Evolutionary conservation across 495 filamentous ascomycete species (phyloP).

Genomic region (Sphaerosporella brunnea): DNA sequence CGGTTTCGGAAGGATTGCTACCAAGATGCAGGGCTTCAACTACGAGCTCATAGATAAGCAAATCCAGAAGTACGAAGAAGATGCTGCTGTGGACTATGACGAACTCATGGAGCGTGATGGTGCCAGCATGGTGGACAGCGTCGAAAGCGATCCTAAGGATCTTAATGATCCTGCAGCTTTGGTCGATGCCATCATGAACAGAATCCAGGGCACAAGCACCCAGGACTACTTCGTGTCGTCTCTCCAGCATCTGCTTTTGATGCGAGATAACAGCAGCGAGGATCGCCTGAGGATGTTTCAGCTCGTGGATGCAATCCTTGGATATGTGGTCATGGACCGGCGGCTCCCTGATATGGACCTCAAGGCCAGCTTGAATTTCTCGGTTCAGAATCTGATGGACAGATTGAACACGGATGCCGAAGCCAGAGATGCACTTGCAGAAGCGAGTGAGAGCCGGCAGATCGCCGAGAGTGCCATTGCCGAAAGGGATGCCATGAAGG

Average conservation of each 20-base stretch:
- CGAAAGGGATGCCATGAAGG: conserved; percentile 87
- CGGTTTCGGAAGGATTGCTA: conserved; percentile 83
- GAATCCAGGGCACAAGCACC: conserved; percentile 61
- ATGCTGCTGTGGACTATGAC: conserved; percentile 95
- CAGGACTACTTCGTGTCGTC: conserved; percentile 94
- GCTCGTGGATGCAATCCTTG: conserved; percentile 91
- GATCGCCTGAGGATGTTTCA: conserved; percentile 94
- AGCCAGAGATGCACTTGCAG: conserved; percentile 75
- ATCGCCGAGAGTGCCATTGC: conserved; percentile 90
- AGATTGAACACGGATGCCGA: conserved; percentile 92
- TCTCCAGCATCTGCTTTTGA: conserved; percentile 84
- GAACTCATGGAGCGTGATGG: conserved; percentile 85
- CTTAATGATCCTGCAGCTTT: conserved; percentile 86
- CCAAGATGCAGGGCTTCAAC: conserved; percentile 96
- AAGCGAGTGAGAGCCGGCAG: conserved; percentile 71
- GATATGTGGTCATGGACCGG: conserved; percentile 97
- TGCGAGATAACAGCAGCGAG: conserved; percentile 81
- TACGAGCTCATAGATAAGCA: conserved; percentile 98
- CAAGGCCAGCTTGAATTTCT: conserved; percentile 92
- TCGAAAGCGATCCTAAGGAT: conserved; percentile 85
- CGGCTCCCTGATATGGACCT: conserved; percentile 91
- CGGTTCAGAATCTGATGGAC: conserved; percentile 85
- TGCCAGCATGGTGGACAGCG: conserved; percentile 70
- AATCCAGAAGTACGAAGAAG: conserved; percentile 78
- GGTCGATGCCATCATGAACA: conserved; percentile 79